phyloP scores from a whole-genome alignment of 768 basidiomycete species.

The Termitomyces sp. region DNA sequence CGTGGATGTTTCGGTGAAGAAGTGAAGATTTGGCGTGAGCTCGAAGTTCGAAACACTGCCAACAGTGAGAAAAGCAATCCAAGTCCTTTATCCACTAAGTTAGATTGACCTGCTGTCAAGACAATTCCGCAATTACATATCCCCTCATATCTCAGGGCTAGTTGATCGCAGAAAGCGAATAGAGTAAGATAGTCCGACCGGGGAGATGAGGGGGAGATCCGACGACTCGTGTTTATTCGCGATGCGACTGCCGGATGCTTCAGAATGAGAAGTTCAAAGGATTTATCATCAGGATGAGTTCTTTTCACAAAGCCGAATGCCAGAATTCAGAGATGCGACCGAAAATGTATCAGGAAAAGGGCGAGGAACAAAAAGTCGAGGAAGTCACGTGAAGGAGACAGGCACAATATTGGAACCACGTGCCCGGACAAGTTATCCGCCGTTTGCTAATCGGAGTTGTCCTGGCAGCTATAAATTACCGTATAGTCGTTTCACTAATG shows the following conservation, averaged over 20 bases:
- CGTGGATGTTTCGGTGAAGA: background rate
- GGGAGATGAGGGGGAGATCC: background rate
- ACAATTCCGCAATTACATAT: background rate
- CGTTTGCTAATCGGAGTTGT: background rate
- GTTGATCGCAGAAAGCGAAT: background rate
- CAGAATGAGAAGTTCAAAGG: background rate
- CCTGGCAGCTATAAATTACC: slow-evolving; percentile 1
- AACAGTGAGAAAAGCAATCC: background rate
- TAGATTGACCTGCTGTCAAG: background rate
- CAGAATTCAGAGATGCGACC: background rate
- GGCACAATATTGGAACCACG: slow-evolving; percentile 5
- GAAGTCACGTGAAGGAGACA: background rate
- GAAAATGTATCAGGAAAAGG: background rate
- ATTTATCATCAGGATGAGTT: background rate
- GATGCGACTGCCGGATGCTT: background rate
- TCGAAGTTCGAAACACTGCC: background rate
- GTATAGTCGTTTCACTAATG: background rate
- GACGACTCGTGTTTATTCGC: background rate
- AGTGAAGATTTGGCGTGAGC: background rate
- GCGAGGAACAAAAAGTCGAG: no score
- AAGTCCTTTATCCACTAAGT: background rate
- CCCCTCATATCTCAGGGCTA: background rate
- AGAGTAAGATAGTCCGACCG: background rate
- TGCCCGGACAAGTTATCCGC: background rate
- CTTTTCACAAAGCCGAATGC: background rate